Percentiles rank a stretch among this genome's conserved stretches.
These are phyloP conservation scores for Aspergillus ibericus DNA, from an alignment of 2,329 filamentous ascomycete genomes.

Conservation along the genomic window DNA sequence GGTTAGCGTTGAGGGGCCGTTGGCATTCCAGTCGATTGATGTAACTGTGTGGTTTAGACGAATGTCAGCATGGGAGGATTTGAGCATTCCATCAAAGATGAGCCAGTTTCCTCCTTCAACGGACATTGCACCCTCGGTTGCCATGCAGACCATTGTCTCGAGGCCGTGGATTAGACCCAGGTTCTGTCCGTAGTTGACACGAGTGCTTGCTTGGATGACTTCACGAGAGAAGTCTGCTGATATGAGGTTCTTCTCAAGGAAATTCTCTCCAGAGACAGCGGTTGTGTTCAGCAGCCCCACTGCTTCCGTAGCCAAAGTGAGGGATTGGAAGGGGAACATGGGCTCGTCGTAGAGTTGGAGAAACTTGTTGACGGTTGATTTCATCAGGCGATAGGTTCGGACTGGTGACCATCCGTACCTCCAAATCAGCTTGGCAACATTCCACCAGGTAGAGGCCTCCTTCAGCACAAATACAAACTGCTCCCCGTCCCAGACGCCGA, in stretches of 20 bases:
- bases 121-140: constrained; percentile 77
- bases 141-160: constrained; percentile 89
- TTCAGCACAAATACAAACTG: constrained; percentile 68
- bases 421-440: constrained; percentile 76
- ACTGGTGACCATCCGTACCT: constrained; percentile 80
- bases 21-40: constrained; percentile 49
- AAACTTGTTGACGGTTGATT: constrained; percentile 69
- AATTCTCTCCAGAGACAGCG: constrained; percentile 70
- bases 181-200: constrained; percentile 95
- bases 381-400: constrained; percentile 70
- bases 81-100: constrained; percentile 83
- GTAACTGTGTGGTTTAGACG: constrained; percentile 68
- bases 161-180: constrained; percentile 82
- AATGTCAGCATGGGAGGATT: constrained; percentile 61
- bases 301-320: constrained; percentile 67
- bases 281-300: constrained; percentile 68
- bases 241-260: constrained; percentile 68
- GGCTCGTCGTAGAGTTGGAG: constrained; percentile 77
- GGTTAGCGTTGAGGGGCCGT: constrained; percentile 49
- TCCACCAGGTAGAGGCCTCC: constrained; percentile 72
- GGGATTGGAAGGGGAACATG: constrained; percentile 77
- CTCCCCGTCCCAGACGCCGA: constrained; percentile 83
- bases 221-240: constrained; percentile 69
- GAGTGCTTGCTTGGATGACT: constrained; percentile 83
- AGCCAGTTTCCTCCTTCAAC: constrained; percentile 88